phyloP scores from a whole-genome alignment of 2,329 filamentous ascomycete species.

The Fusarium sp. region DNA sequence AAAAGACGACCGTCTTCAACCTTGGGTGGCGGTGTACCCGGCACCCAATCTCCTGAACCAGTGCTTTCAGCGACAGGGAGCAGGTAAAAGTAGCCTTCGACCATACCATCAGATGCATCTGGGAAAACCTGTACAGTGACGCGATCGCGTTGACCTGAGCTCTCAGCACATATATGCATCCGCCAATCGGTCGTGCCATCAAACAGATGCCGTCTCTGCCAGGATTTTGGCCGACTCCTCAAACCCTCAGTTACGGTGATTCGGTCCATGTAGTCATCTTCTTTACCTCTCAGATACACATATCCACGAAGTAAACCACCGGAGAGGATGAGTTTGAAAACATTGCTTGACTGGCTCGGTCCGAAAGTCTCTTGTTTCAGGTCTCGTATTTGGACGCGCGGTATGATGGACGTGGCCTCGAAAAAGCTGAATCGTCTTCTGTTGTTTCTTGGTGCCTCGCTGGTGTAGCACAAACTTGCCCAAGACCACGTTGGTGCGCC shows the following conservation, averaged over 20 bases:
- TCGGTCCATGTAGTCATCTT: background rate
- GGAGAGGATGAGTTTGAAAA: background rate
- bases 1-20: background rate
- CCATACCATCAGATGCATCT: background rate
- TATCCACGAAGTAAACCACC: background rate
- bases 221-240: background rate
- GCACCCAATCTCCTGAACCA: background rate
- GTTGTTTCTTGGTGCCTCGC: background rate
- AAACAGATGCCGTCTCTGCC: background rate
- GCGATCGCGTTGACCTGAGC: background rate
- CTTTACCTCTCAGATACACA: background rate
- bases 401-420: background rate
- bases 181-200: background rate
- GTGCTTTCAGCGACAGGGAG: background rate
- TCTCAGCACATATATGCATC: background rate
- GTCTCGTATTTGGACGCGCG: background rate
- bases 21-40: background rate
- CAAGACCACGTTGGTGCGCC: background rate
- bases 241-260: background rate
- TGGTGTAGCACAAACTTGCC: background rate
- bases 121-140: background rate
- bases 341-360: background rate
- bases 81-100: background rate
- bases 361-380: background rate
- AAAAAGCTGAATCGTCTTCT: background rate